A percentile compares a stretch with the other conserved stretches of the same genome.
Evolutionary conservation across 2,329 filamentous ascomycete species (phyloP).

Genomic region (Penicillium expansum): DNA sequence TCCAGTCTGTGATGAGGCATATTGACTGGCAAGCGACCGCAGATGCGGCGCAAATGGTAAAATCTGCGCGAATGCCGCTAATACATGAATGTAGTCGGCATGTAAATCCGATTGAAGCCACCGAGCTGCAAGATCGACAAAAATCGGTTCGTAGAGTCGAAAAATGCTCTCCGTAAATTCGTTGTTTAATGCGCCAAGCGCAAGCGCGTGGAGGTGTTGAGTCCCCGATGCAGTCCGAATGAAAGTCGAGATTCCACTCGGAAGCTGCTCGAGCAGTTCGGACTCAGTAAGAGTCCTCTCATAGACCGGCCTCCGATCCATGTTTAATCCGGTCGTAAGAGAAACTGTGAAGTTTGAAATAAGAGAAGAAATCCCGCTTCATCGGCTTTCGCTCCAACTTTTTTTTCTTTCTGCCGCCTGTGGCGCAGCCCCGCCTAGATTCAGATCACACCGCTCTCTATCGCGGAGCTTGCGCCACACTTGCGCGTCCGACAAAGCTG

Average conservation of each 20-base stretch:
- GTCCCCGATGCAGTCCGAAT: conserved; percentile 63
- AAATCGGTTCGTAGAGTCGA: conserved; percentile 68
- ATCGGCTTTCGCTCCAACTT: conserved; percentile 18
- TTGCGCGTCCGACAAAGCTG: conserved; percentile 21
- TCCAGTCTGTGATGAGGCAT: conserved; percentile 35
- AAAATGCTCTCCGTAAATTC: conserved; percentile 71
- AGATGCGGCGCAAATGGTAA: conserved; percentile 80
- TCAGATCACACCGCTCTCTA: neutral
- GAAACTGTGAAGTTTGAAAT: conserved; percentile 32
- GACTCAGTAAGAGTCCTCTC: conserved; percentile 56
- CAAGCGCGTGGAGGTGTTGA: conserved; percentile 68
- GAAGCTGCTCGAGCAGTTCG: conserved; percentile 57
- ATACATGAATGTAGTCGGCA: conserved; percentile 43
- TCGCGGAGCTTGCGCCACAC: conserved; percentile 30
- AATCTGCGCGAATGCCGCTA: conserved; percentile 74
- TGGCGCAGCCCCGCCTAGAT: conserved; percentile 29
- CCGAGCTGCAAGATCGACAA: conserved; percentile 78
- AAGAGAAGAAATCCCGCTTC: conserved; percentile 18
- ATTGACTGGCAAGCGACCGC: conserved; percentile 65
- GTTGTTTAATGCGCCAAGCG: conserved; percentile 66
- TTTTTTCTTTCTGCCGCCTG: conserved; percentile 39
- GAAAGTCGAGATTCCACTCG: conserved; percentile 66
- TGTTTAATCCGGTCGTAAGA: conserved; percentile 35
- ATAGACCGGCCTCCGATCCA: conserved; percentile 40
- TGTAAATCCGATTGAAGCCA: conserved; percentile 57